Base-by-base conservation (phyloP, 306 rosid species). In the Senna tora region DNA sequence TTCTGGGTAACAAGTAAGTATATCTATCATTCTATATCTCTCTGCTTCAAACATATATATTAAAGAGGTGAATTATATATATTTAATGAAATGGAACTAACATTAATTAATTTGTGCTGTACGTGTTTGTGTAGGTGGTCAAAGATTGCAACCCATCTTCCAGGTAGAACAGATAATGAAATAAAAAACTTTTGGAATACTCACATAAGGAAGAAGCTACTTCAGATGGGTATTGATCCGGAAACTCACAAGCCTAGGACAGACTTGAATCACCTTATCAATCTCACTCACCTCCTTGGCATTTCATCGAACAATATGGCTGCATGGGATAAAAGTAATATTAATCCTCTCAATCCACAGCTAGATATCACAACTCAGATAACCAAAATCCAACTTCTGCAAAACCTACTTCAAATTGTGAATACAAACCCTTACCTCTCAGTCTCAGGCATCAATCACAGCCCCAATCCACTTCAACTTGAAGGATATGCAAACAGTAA, bases 111-210 rank as follows among this genome's bases (percentile, higher is more conserved):
- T 43, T 30, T 32, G 7, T 32, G 15, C 53, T 12, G 0, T 0
- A 4, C n/a, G 58, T 3, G 8, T 59, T 41, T 21, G 39, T 70
- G 43, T 65, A 93, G 98, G 78, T 93, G 98, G 98, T 93, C 98
- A 1, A 90, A 75, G 83, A 93, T 93, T 73, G 98, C 98, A 36
- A 46, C 75, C 0, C 90, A 89, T 87, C 93, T 93, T 36, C 96
- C 96, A 0, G 94, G 98, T 17, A 13, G 97, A 76, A 93, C 98
- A 0, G 98, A 93, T 50, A 93, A 93, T 16, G 97, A 93, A 65
- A 90, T 93, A 28, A 93, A 93, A 82, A 93, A 93, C 36, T 93
- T 70, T 12, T 93, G 98, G 98, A 93, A 93, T 80, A 93, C 98
- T 0, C 74, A 75, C 63, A 79, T 93, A 52, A 93, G 94, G 57